A percentile compares a stretch with the other conserved stretches of the same genome.
These are phyloP conservation scores for Dunaliella salina DNA, from an alignment of 163 green algal genomes.

Conservation along the genomic window DNA sequence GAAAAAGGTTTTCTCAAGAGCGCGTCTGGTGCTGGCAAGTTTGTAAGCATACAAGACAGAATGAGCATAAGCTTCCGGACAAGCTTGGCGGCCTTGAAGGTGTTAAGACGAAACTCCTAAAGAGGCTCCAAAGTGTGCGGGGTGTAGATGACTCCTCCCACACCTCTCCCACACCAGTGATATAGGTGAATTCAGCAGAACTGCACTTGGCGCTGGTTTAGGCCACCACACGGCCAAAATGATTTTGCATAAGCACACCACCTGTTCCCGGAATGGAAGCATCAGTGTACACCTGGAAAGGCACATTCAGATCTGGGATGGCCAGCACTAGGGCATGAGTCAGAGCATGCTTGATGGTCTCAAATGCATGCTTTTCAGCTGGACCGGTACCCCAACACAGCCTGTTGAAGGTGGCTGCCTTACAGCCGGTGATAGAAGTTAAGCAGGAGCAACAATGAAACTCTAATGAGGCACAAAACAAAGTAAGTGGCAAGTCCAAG, in stretches of 20 bases:
- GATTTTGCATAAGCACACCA: conserved; percentile 27
- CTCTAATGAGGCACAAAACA: conserved; percentile 36
- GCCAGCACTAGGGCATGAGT: conserved; percentile 23
- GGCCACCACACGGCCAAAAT: conserved; percentile 7
- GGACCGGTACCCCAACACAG: neutral
- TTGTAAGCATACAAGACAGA: too few species aligned
- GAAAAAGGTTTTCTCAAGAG: too few species aligned
- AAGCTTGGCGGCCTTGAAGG: too few species aligned
- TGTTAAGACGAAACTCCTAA: too few species aligned
- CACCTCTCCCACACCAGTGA: neutral
- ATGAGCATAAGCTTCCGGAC: conserved; percentile 30
- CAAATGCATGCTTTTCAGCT: conserved; percentile 25
- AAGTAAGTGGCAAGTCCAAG: conserved; percentile 45
- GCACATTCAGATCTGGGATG: conserved; percentile 26
- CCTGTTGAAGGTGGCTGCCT: neutral
- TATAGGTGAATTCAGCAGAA: neutral
- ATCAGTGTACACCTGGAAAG: conserved; percentile 31
- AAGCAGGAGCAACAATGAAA: conserved; percentile 16
- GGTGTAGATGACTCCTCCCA: too few species aligned
- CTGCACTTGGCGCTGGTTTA: conserved; percentile 17
- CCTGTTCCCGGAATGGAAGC: neutral
- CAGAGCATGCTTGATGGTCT: conserved; percentile 19
- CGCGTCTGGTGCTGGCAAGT: too few species aligned
- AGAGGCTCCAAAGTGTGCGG: too few species aligned
- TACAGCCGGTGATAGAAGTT: neutral